Base-by-base conservation (phyloP, 2,329 filamentous ascomycete species). In the Penicillium nordicum region DNA sequence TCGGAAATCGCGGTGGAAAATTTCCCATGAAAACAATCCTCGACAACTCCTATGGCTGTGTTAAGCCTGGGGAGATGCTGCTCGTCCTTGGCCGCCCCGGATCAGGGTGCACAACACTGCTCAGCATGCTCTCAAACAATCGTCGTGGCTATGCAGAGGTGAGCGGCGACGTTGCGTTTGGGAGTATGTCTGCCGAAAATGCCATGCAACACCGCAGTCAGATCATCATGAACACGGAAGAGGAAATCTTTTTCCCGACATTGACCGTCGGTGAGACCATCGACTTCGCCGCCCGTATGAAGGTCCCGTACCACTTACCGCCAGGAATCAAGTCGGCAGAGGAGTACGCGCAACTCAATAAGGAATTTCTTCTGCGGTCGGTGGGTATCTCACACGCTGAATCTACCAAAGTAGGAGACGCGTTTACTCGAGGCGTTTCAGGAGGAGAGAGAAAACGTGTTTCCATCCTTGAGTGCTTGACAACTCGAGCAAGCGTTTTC, bases 111-210 rank as follows among this genome's bases (percentile, higher is more conserved):
- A 88, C 87, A 0, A 87, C 87, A 0, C 78, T 90, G 10, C 76
- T 91, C 41, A 90, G 87, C 63, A 76, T 87, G 61, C 76, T 90
- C 9, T 80, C 85, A 45, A 90, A 89, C 65, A 79, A 82, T 53
- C 76, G 86, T 37, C 72, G 70, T 7, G 85, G 85, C 5, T 89
- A 82, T 61, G 77, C 80, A 36, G 75, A 76, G 0, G 78, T 88
- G 4, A 69, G 77, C 0, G 86, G 86, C 0, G 79, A 86, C 44
- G 79, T 88, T 2, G 72, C 74, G 36, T 87, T 80, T 61, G 85
- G 80, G 0, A 69, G 69, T 8, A 72, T 82, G 54, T 63, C 63
- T 32, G 60, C 68, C 7, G 67, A 73, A 29, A 69, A 79, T 55
- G 73, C 73, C 4, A 78, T 55, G 63, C 76, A 70, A 12, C 85